A percentile compares a stretch with the other conserved stretches of the same genome.
These are phyloP conservation scores for Penicillium occitanis DNA, from an alignment of 2,329 filamentous ascomycete genomes.

Conservation along the genomic window DNA sequence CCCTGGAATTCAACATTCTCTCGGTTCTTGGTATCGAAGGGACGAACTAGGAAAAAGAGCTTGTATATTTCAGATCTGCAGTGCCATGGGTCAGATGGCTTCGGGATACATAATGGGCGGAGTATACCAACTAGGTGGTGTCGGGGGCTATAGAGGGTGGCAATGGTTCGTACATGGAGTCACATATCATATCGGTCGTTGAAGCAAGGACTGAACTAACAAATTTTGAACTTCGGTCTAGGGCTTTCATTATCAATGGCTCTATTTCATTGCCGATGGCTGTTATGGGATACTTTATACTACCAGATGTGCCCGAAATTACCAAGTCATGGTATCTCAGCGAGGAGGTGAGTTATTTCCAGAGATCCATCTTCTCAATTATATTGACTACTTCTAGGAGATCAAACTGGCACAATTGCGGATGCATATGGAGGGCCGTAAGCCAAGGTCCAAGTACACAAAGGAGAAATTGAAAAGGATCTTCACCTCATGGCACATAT, in stretches of 20 bases:
- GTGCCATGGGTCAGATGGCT: slow-evolving; percentile 47
- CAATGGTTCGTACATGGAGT: slow-evolving; percentile 42
- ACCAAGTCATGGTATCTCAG: slow-evolving; percentile 52
- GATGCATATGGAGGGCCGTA: slow-evolving; percentile 53
- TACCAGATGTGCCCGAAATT: slow-evolving; percentile 55
- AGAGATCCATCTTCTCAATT: neutral
- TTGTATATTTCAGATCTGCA: slow-evolving; percentile 54
- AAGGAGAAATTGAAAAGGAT: slow-evolving; percentile 59
- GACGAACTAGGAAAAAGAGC: slow-evolving; percentile 54
- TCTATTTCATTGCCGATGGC: slow-evolving; percentile 56
- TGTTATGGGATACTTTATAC: slow-evolving; percentile 49
- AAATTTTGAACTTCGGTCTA: neutral
- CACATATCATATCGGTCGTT: too few relatives aligned
- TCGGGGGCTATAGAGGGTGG: slow-evolving; percentile 53
- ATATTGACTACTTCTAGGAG: slow-evolving; percentile 33
- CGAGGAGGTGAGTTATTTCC: slow-evolving; percentile 32
- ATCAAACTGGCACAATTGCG: slow-evolving; percentile 49
- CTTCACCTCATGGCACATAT: slow-evolving; percentile 65
- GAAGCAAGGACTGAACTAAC: neutral
- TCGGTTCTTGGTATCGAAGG: slow-evolving; percentile 54
- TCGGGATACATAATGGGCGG: slow-evolving; percentile 57
- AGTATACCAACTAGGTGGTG: slow-evolving; percentile 51
- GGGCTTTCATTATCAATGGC: slow-evolving; percentile 40
- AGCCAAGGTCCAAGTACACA: slow-evolving; percentile 49
- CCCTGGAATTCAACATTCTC: slow-evolving; percentile 54